phyloP scores from a whole-genome alignment of 2,329 filamentous ascomycete genomes.

The Ramichloridium luteum region DNA sequence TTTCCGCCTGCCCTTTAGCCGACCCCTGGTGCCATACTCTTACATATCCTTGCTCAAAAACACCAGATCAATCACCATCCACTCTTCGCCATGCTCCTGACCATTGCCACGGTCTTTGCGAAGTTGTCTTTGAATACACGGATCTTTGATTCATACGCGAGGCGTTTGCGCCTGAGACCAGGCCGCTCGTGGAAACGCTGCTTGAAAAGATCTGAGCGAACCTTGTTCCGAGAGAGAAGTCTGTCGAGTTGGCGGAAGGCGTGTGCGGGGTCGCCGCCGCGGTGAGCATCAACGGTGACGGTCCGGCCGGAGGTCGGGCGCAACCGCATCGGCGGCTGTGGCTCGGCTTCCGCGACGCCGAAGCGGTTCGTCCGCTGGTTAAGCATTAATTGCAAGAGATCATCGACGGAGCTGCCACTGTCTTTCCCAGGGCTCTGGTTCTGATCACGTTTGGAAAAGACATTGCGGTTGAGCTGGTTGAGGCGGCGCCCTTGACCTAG shows the following conservation, averaged over 20 bases:
- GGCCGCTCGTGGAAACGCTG: slow-evolving; percentile 65
- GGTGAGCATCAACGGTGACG: slow-evolving; percentile 24
- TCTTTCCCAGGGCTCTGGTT: no score
- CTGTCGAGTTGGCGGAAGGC: slow-evolving; percentile 36
- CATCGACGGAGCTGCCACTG: no score
- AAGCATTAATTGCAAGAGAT: no score
- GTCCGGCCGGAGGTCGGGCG: slow-evolving; percentile 30
- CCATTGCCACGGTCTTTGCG: slow-evolving; percentile 49
- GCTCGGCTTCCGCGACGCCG: no score
- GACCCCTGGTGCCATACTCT: no score
- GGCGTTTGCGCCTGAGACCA: slow-evolving; percentile 65
- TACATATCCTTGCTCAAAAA: no score
- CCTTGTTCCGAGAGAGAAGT: slow-evolving; percentile 41
- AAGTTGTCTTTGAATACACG: slow-evolving; percentile 58
- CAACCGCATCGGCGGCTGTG: slow-evolving; percentile 21
- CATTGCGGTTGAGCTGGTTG: no score
- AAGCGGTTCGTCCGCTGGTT: no score
- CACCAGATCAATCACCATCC: slow-evolving; percentile 62
- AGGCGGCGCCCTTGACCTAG: no score
- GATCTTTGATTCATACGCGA: slow-evolving; percentile 57
- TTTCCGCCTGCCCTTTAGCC: no score
- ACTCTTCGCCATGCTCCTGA: slow-evolving; percentile 59
- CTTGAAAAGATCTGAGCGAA: slow-evolving; percentile 42
- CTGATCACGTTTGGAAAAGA: no score
- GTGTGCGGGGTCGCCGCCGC: slow-evolving; percentile 35